Conservation (phyloP, 176 grass and related monocot genomes). For the Eremochloa ophiuroides region DNA sequence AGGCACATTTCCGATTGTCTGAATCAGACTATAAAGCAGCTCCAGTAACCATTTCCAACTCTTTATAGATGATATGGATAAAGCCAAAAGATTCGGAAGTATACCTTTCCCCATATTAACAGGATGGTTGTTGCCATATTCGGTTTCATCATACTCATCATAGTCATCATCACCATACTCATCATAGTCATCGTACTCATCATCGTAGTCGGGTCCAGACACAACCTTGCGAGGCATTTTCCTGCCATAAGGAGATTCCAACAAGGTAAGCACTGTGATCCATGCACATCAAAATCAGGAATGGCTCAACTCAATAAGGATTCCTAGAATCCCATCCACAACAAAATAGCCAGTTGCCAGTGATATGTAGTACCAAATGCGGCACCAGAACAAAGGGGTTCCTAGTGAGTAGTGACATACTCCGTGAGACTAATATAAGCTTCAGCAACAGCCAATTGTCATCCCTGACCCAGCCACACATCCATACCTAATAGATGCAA, state of each 20-base stretch:
- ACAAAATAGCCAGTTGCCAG: neutral
- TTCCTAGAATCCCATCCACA: conserved; percentile 1
- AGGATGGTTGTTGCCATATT: neutral
- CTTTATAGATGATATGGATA: neutral
- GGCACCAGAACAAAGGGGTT: neutral
- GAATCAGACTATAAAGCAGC: neutral
- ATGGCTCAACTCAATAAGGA: neutral
- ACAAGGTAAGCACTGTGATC: neutral
- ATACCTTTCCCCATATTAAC: conserved; percentile 36
- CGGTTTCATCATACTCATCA: conserved; percentile 47
- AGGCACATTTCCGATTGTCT: neutral
- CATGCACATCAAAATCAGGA: neutral
- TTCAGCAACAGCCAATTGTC: neutral
- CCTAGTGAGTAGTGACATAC: neutral
- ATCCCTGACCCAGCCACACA: neutral
- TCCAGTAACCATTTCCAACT: neutral
- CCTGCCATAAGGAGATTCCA: conserved; percentile 20
- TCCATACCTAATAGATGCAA: neutral
- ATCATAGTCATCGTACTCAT: conserved; percentile 48
- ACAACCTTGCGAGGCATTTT: conserved; percentile 83
- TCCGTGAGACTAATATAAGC: neutral
- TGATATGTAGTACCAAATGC: neutral
- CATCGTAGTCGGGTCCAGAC: conserved; percentile 57
- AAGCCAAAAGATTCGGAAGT: conserved; percentile 11
- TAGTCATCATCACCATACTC: conserved; percentile 57